Evolutionary conservation across 2,329 filamentous ascomycete species (phyloP).

Genomic region (Hymenoscyphus occultus): DNA sequence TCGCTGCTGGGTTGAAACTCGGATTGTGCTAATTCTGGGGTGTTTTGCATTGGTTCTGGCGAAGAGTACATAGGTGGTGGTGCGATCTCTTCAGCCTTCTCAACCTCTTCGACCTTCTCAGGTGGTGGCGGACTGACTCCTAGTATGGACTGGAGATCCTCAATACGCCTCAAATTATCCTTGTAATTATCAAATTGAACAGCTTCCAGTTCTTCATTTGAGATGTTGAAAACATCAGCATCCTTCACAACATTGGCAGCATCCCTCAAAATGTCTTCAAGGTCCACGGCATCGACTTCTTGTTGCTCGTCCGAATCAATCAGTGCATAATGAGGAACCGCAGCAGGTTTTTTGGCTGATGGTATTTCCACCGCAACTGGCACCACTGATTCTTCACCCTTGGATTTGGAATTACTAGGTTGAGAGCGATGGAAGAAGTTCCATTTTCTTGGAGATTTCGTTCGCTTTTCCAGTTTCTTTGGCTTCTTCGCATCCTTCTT

Average conservation of each 20-base stretch:
- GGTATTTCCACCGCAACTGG: conserved; percentile 46
- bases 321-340: conserved; percentile 59
- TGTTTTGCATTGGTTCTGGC: conserved; percentile 25
- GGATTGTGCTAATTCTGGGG: conserved; percentile 25
- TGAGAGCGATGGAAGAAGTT: conserved; percentile 60
- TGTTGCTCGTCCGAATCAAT: conserved; percentile 52
- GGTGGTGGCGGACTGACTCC: conserved; percentile 9
- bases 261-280: conserved; percentile 50
- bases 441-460: conserved; percentile 57
- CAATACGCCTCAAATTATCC: conserved; percentile 27
- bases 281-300: conserved; percentile 35
- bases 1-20: conserved; percentile 26
- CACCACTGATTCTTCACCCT: conserved; percentile 44
- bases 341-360: conserved; percentile 37
- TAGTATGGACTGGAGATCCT: conserved; percentile 20
- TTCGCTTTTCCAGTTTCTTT: conserved; percentile 49
- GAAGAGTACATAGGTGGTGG: conserved; percentile 23
- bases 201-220: conserved; percentile 33
- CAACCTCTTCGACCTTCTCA: conserved; percentile 7
- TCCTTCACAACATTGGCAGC: conserved; percentile 31
- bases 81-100: neutral
- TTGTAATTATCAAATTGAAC: conserved; percentile 33
- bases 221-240: conserved; percentile 31
- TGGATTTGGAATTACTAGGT: conserved; percentile 33
- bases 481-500: conserved; percentile 10